A percentile compares a stretch with the other conserved stretches of the same genome.
Conservation (phyloP, 2,329 filamentous ascomycete species). For the Colletotrichum echinochloae region DNA sequence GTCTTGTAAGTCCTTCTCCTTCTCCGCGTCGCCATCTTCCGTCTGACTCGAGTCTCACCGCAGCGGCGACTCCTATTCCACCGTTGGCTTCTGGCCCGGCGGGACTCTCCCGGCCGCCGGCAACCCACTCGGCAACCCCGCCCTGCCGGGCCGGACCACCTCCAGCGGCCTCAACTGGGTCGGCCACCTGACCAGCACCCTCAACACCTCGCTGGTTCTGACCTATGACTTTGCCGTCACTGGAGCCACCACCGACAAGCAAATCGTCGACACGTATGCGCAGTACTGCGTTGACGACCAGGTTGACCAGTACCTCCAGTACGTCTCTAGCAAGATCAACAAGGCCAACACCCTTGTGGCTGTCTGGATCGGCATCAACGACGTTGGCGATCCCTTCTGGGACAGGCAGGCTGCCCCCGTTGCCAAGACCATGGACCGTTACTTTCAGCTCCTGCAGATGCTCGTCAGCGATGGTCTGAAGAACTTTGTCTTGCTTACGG, state of each 20-base stretch:
- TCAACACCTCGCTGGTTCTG: slow-evolving; percentile 56
- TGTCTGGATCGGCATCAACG: slow-evolving; percentile 68
- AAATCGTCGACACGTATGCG: slow-evolving; percentile 61
- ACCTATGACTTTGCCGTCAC: slow-evolving; percentile 64
- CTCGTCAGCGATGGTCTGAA: slow-evolving; percentile 59
- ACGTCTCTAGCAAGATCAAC: slow-evolving; percentile 54
- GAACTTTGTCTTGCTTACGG: slow-evolving; percentile 61
- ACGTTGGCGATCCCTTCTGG: slow-evolving; percentile 63
- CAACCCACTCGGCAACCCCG: slow-evolving; percentile 72
- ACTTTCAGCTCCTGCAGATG: slow-evolving; percentile 56
- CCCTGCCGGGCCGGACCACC: slow-evolving; percentile 61
- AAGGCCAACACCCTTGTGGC: slow-evolving; percentile 58
- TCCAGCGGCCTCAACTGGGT: slow-evolving; percentile 62
- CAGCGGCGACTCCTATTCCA: slow-evolving; percentile 70
- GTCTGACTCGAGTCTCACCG: slow-evolving; percentile 7
- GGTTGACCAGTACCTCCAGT: slow-evolving; percentile 54
- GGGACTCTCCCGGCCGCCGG: slow-evolving; percentile 61
- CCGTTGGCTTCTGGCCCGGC: slow-evolving; percentile 66
- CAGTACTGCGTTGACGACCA: slow-evolving; percentile 67
- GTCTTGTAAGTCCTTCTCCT: slow-evolving; percentile 26
- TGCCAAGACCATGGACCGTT: slow-evolving; percentile 55
- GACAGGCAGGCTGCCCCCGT: slow-evolving; percentile 45
- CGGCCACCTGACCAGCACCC: slow-evolving; percentile 56
- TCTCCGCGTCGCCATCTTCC: too few relatives aligned
- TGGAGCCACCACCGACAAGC: slow-evolving; percentile 62